Evolutionary conservation across 345 rosid species (phyloP), one percentile per base, ranked within the genome.

Genomic region (Kernera saxatilis): DNA sequence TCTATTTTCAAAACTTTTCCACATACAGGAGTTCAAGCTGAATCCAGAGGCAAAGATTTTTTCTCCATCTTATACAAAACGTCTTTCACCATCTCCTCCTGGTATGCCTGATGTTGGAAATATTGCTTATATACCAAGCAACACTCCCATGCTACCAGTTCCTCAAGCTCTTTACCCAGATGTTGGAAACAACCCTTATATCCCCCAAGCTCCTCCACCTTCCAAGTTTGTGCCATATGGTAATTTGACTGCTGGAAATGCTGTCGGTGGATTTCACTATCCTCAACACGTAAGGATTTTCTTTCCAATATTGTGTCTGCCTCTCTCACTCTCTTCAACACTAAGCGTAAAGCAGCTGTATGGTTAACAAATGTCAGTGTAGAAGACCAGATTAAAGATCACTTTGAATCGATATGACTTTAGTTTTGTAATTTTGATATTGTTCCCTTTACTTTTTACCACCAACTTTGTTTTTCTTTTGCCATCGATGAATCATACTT

Each of bases 1-100:
- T 36, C 14, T 57, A 9, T 44, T 43, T 15, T 55, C 9, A 22
- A 33, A 22, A 30, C 9, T 32, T 43, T 30, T 30, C 19, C 45
- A 57, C 40, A 57, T 57, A 14, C 78, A 93, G 98, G 98, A 84
- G 55, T 92, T 83, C 82, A 93, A 88, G 83, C 93, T 93, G 69
- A 93, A 93, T 69, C 92, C 97, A 13, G 87, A 73, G 57, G 98
- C 98, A 65, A 87, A 87, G 78, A 66, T 70, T 37, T 93, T 90
- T 78, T 87, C 84, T 68, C 98, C 98, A 7, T 79, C 92, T 69
- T 84, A 73, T 76, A 71, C 80, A 21, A 82, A 78, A 71, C 53
- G 85, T 48, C 43, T 64, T 77, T 53, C 93, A 15, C 81, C 84
- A 2, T 73, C 81, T 83, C 80, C 90, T 32, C 70, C 72, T 45